phyloP scores from a whole-genome alignment of 2,329 filamentous ascomycete species.

The Fusarium sublunatum region DNA sequence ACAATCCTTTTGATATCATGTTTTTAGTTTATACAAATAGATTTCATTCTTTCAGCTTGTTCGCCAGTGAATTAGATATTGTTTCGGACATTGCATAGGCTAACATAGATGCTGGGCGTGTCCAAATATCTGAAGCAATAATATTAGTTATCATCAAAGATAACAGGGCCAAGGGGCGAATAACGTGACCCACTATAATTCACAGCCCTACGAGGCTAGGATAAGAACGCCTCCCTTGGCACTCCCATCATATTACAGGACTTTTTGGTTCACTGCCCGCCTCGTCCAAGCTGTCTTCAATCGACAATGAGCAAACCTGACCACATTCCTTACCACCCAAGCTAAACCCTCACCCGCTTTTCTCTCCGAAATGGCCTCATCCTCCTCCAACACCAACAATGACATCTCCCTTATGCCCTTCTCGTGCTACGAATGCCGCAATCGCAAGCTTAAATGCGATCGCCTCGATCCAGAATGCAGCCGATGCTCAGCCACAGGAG shows the following conservation, averaged over 20 bases:
- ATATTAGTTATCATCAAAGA: no score
- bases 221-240: not conserved
- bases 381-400: not conserved
- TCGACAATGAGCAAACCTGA: not conserved
- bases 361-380: conserved; percentile 23
- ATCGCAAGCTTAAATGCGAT: conserved; percentile 48
- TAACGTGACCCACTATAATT: conserved; percentile 14
- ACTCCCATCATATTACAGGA: not conserved
- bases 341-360: not conserved
- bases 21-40: conserved; percentile 4
- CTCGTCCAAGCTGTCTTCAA: not conserved
- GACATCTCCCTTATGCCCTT: conserved; percentile 33
- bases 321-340: not conserved
- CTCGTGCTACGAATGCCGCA: conserved; percentile 45
- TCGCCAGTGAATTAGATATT: no score
- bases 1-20: conserved; percentile 17
- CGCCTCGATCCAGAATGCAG: conserved; percentile 41
- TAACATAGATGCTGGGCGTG: not conserved
- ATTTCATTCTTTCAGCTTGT: not conserved
- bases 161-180: no score
- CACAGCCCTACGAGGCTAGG: not conserved
- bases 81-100: not conserved
- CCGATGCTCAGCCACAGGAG: conserved; percentile 39
- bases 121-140: no score
- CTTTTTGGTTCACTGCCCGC: not conserved